phyloP scores from a whole-genome alignment of 23 red algal genomes.

The Gracilariopsis chorda region DNA sequence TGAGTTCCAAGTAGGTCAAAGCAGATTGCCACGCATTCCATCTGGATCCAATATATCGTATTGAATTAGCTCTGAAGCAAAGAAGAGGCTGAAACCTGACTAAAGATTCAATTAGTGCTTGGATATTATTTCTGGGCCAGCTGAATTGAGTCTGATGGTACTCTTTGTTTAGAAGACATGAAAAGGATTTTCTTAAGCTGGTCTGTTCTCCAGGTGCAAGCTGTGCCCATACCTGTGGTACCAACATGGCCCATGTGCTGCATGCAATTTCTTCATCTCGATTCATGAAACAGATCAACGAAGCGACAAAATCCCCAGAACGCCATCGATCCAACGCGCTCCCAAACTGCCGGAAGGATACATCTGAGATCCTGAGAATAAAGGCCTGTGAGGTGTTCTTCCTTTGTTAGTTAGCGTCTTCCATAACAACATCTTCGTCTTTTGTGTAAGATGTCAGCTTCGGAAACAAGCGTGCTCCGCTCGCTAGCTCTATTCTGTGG shows the following conservation, averaged over 20 bases:
- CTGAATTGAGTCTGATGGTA: slow-evolving; percentile 68
- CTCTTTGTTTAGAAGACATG: slow-evolving; percentile 62
- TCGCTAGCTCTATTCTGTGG: neutral
- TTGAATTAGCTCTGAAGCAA: slow-evolving; percentile 39
- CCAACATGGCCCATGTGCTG: slow-evolving; percentile 51
- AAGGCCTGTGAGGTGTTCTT: neutral
- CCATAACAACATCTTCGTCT: neutral
- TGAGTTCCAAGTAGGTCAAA: slow-evolving; percentile 53
- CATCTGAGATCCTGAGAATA: neutral
- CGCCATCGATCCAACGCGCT: neutral
- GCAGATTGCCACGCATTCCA: slow-evolving; percentile 88
- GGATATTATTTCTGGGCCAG: slow-evolving; percentile 71
- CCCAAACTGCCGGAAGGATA: neutral
- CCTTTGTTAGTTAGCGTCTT: neutral
- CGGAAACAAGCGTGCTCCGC: neutral
- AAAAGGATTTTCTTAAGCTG: slow-evolving; percentile 48
- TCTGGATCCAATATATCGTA: slow-evolving; percentile 59
- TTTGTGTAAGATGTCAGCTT: neutral
- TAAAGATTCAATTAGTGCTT: slow-evolving; percentile 64
- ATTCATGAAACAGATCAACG: slow-evolving; percentile 63
- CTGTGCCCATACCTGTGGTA: slow-evolving; percentile 61
- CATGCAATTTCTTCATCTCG: slow-evolving; percentile 54
- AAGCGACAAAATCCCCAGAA: neutral
- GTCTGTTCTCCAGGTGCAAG: slow-evolving; percentile 17
- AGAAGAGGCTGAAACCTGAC: slow-evolving; percentile 35